Evolutionary conservation across 495 filamentous ascomycete genomes (phyloP).

Genomic region (Viridothelium virens): DNA sequence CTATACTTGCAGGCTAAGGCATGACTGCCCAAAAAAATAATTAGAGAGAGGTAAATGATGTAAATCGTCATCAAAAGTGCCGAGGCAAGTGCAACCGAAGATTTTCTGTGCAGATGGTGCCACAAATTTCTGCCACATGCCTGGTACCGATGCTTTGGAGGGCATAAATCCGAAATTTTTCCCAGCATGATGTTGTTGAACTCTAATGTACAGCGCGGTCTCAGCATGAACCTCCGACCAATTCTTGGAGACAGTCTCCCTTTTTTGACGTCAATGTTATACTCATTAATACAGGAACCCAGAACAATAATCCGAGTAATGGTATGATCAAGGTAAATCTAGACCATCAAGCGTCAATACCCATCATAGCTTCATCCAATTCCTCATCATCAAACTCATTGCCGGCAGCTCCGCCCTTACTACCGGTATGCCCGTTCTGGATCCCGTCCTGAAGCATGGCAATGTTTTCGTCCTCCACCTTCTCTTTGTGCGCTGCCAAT

Average conservation of each 20-base stretch:
- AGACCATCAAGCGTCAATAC: conserved; percentile 15
- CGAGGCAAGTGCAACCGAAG: too few species aligned
- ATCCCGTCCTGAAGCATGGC: conserved; percentile 31
- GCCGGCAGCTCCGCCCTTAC: conserved; percentile 19
- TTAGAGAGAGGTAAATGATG: too few species aligned
- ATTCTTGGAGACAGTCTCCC: too few species aligned
- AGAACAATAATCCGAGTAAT: background rate
- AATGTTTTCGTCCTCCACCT: conserved; percentile 57
- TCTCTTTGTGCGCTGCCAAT: conserved; percentile 67
- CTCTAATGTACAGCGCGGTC: background rate
- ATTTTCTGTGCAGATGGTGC: too few species aligned
- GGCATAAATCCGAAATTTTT: background rate
- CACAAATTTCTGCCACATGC: too few species aligned
- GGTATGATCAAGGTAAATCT: background rate
- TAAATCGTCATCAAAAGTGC: too few species aligned
- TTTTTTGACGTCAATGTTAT: background rate
- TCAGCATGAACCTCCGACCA: background rate
- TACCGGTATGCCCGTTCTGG: conserved; percentile 10
- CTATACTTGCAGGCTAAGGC: too few species aligned
- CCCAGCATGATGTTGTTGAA: background rate
- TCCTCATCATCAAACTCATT: conserved; percentile 21
- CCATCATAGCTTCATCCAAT: conserved; percentile 28
- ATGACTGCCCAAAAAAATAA: too few species aligned
- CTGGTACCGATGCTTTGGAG: background rate
- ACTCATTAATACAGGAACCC: background rate